Percentiles rank a stretch among this genome's conserved stretches.
phyloP scores from a whole-genome alignment of 139 green algal species.

The Chlamydomonas sphaeroides region DNA sequence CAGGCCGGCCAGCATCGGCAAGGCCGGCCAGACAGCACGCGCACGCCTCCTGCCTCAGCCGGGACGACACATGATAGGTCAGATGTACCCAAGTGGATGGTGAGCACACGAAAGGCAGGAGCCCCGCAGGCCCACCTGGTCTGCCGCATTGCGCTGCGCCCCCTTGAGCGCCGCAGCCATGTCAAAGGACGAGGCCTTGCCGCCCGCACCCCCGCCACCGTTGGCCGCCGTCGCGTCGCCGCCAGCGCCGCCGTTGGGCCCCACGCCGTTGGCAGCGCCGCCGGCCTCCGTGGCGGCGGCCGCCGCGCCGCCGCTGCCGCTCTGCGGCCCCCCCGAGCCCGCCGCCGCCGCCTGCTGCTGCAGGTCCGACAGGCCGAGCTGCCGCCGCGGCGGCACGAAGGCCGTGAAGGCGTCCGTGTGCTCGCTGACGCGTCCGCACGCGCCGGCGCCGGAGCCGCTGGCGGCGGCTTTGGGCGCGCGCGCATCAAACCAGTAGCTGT shows the following conservation, averaged over 20 bases:
- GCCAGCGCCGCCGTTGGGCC: not conserved
- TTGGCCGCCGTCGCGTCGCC: not conserved
- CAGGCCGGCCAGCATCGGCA: no score
- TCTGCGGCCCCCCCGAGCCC: not conserved
- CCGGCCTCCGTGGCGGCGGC: not conserved
- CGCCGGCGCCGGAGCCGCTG: not conserved
- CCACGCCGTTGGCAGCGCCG: not conserved
- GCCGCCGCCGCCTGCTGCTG: not conserved
- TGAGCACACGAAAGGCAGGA: no score
- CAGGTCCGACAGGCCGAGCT: not conserved
- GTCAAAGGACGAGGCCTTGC: conserved; percentile 25
- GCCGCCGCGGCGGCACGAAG: conserved; percentile 29
- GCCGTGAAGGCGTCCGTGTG: conserved; percentile 22
- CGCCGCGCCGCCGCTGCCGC: not conserved
- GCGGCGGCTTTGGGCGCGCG: conserved; percentile 1
- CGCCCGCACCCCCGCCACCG: not conserved
- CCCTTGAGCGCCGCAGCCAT: conserved; percentile 29
- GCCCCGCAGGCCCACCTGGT: not conserved
- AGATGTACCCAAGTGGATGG: no score
- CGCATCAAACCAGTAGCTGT: conserved; percentile 36
- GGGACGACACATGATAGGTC: no score
- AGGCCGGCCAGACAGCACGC: no score
- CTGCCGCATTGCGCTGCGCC: conserved; percentile 12
- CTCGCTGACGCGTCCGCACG: not conserved
- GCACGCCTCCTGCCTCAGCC: no score